A percentile compares a stretch with the other conserved stretches of the same genome.
Evolutionary conservation across 75 land plant genomes (phyloP).

Genomic region (Picea sitchensis): DNA sequence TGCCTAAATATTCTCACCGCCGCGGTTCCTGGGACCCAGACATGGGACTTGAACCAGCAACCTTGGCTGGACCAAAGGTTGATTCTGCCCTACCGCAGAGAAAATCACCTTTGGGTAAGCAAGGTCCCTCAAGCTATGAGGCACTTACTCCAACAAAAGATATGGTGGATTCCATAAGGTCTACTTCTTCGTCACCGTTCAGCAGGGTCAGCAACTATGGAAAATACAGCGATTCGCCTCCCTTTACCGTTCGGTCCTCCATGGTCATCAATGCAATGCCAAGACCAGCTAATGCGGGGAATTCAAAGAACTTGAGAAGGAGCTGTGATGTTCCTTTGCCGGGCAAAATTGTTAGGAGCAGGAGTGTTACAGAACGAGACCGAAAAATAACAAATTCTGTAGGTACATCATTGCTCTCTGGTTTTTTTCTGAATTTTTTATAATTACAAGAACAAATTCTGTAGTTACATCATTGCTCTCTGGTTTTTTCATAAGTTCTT

Average conservation of each 20-base stretch:
- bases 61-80: background rate
- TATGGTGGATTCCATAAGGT: conserved; percentile 6
- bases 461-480: background rate
- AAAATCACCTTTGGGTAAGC: conserved; percentile 2
- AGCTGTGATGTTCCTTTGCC: conserved; percentile 6
- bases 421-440: background rate
- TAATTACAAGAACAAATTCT: background rate
- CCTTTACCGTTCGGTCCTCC: conserved; percentile 4
- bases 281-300: background rate
- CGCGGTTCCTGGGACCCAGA: conserved; percentile 16
- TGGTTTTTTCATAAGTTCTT: background rate
- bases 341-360: conserved; percentile 13
- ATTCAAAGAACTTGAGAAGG: conserved; percentile 2
- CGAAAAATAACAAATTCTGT: conserved; percentile 8
- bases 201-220: background rate
- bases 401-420: conserved; percentile 12
- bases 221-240: background rate
- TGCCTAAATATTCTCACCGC: conserved; percentile 3
- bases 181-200: conserved; percentile 1
- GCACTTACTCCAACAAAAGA: conserved; percentile 11
- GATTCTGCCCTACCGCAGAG: background rate
- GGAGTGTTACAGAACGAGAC: conserved; percentile 3
- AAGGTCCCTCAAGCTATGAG: conserved; percentile 4
- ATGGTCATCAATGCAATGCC: background rate
- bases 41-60: background rate